phyloP scores from a whole-genome alignment of 2,329 filamentous ascomycete species.

The Penicillium frequentans region DNA sequence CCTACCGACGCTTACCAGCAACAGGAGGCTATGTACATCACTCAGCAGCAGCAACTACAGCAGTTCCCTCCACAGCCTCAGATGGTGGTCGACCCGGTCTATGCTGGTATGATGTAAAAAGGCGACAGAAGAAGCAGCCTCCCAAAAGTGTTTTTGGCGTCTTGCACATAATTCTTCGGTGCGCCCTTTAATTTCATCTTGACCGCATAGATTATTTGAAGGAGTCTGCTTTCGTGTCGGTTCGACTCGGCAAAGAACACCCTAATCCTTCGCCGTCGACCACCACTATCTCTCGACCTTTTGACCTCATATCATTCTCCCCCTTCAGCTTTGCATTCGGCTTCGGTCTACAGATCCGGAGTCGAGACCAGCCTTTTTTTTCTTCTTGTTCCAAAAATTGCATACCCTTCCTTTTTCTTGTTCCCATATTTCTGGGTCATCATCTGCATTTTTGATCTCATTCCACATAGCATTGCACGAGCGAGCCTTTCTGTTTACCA shows the following conservation, averaged over 20 bases:
- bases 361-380: slow-evolving; percentile 25
- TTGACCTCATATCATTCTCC: slow-evolving; percentile 9
- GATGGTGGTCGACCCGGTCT: slow-evolving; percentile 35
- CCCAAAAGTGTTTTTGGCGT: slow-evolving; percentile 18
- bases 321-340: slow-evolving; percentile 22
- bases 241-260: slow-evolving; percentile 10
- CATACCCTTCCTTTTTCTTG: slow-evolving; percentile 37
- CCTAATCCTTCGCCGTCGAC: slow-evolving; percentile 22
- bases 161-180: slow-evolving; percentile 23
- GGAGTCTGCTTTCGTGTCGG: slow-evolving; percentile 17
- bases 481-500: slow-evolving; percentile 39
- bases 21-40: slow-evolving; percentile 33
- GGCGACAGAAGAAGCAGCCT: slow-evolving; percentile 12
- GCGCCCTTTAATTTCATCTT: slow-evolving; percentile 12
- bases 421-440: slow-evolving; percentile 30
- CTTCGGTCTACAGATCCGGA: slow-evolving; percentile 18
- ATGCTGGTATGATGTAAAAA: slow-evolving; percentile 25
- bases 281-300: slow-evolving; percentile 7
- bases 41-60: slow-evolving; percentile 29
- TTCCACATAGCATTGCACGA: slow-evolving; percentile 49
- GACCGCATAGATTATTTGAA: slow-evolving; percentile 13
- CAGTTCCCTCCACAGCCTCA: slow-evolving; percentile 35
- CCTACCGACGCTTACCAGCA: slow-evolving; percentile 36
- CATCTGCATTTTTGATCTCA: slow-evolving; percentile 36
- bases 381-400: slow-evolving; percentile 32